phyloP scores from a whole-genome alignment of 257 asterid species.

The Salvia rosmarinus region DNA sequence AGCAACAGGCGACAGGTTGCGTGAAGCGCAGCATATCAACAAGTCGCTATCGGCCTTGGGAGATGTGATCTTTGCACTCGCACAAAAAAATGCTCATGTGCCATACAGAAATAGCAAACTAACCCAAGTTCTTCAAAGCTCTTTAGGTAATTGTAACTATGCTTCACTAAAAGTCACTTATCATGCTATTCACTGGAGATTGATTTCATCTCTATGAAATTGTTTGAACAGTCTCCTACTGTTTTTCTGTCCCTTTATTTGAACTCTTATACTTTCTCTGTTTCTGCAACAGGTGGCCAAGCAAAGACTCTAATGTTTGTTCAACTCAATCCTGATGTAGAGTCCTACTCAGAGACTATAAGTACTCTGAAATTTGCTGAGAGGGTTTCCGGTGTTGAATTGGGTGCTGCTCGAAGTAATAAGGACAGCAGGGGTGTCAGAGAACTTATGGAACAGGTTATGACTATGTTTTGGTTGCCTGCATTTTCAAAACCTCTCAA shows the following conservation, averaged over 20 bases:
- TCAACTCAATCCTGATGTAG: slow-evolving; percentile 92
- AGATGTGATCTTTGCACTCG: slow-evolving; percentile 93
- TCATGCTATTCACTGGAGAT: slow-evolving; percentile 16
- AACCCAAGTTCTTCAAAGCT: slow-evolving; percentile 97
- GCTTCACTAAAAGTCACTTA: slow-evolving; percentile 13
- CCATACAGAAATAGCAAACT: slow-evolving; percentile 95
- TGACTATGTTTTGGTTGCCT: slow-evolving; percentile 8
- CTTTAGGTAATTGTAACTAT: slow-evolving; percentile 64
- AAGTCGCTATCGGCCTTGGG: slow-evolving; percentile 95
- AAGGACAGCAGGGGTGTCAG: slow-evolving; percentile 87
- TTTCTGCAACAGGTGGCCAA: slow-evolving; percentile 73
- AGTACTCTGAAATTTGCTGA: slow-evolving; percentile 96
- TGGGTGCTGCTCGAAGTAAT: slow-evolving; percentile 91
- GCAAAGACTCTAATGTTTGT: slow-evolving; percentile 98
- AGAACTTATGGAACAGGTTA: slow-evolving; percentile 97
- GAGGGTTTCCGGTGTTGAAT: slow-evolving; percentile 96
- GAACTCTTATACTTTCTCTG: slow-evolving; percentile 1
- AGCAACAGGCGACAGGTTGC: slow-evolving; percentile 87
- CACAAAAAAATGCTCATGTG: slow-evolving; percentile 87
- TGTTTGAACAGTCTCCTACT: slow-evolving; percentile 8
- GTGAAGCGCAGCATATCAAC: slow-evolving; percentile 96
- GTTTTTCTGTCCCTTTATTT: slow-evolving; percentile 13
- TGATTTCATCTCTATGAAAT: not conserved
- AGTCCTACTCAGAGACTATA: slow-evolving; percentile 82
- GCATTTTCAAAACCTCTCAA: slow-evolving; percentile 1